Evolutionary conservation across 352 stramenopile species (phyloP), one percentile per base, ranked within the genome.

Genomic region (Phytophthora hybrid): DNA sequence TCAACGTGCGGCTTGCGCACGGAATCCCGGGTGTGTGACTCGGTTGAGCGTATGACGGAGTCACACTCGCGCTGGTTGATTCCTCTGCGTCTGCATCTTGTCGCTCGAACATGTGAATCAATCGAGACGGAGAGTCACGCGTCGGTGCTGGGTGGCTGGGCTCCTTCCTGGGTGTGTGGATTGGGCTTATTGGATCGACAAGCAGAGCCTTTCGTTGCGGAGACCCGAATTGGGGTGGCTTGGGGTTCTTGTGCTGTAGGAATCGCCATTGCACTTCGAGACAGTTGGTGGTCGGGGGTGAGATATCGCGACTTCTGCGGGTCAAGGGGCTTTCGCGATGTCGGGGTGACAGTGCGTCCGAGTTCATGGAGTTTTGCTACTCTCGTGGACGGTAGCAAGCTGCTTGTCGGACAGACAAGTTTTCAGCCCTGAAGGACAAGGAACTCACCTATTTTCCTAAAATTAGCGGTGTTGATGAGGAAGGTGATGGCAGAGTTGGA

Each of bases 261-360:
- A 92, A 92, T 29, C 64, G 78, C 84, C 84, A 92, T 46, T 90
- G 82, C 29, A 90, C 81, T 59, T 87, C 74, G 18, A 87, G 61
- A 18, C 71, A 87, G 34, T 77, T 76, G 29, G 59, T 71, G 16
- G 71, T 74, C 18, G 74, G 39, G 32, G 69, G 56, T 34, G 56
- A 34, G 2, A 68, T 52, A 49, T 80, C 80, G 37, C 77, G 74
- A 67, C 62, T 83, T 65, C 69, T 66, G 6, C 72, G 78, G 29
- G 61, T 54, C 23, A 82, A 37, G n/a, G 77, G 74, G n/a, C 69
- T 81, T 34, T 75, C 67, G 13, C 51, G 57, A n/a, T 69, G 66
- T 19, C 65, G 58, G 16, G 73, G 44, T 0, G 74, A 73, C 23
- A 60, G 53, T 7, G 19, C 47, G 32, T 70, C 52, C 14, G 29